Evolutionary conservation across 129 eudicot genomes (phyloP).

Genomic region (Centella asiatica): DNA sequence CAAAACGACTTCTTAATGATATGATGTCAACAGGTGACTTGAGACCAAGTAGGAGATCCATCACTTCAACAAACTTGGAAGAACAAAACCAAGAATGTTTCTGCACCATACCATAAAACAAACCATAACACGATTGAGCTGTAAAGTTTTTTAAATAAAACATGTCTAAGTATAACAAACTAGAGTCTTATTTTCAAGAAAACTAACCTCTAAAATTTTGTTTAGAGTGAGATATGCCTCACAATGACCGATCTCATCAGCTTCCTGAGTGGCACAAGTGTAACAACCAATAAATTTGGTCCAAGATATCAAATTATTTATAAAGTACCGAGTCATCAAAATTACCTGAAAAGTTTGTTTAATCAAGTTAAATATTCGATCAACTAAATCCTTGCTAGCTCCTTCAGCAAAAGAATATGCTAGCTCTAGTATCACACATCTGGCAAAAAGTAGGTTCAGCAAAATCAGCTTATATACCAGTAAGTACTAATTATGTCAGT

Average conservation of each 20-base stretch:
- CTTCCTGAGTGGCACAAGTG: conserved; percentile 37
- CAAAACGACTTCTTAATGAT: conserved; percentile 50
- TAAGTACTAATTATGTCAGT: too few relatives aligned
- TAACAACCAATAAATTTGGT: conserved; percentile 3
- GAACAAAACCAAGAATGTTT: conserved; percentile 66
- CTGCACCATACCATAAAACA: conserved; percentile 33
- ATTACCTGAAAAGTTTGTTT: conserved; percentile 73
- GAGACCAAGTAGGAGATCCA: conserved; percentile 61
- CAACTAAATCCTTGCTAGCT: conserved; percentile 55
- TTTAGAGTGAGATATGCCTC: conserved; percentile 66
- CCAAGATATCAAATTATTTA: conserved; percentile 6
- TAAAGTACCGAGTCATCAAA: conserved; percentile 6
- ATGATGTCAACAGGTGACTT: conserved; percentile 49
- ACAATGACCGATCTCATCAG: conserved; percentile 39
- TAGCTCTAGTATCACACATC: conserved; percentile 60
- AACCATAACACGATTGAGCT: too few relatives aligned
- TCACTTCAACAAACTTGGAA: conserved; percentile 49
- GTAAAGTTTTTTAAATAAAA: background rate
- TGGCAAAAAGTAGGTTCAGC: conserved; percentile 14
- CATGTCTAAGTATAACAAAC: background rate
- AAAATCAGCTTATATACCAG: background rate
- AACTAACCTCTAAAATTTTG: conserved; percentile 58
- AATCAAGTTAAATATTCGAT: conserved; percentile 45
- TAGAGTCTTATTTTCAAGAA: background rate
- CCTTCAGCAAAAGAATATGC: conserved; percentile 66